Conservation (phyloP, 1,284 basidiomycete genomes). For the Phellopilus nigrolimitatus region DNA sequence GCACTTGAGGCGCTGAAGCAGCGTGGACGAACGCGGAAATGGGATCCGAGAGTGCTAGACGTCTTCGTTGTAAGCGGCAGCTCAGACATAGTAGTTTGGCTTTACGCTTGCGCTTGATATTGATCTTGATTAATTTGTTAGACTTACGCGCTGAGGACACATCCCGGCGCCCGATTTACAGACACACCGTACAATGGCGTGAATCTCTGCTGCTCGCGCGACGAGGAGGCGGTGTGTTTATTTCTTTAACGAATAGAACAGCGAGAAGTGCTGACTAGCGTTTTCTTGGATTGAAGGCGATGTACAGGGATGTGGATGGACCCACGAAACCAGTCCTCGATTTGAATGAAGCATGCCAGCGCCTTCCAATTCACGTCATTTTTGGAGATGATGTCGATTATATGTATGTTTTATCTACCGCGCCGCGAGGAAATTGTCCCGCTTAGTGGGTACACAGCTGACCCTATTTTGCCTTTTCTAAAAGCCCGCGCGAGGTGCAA, state of each 20-base stretch:
- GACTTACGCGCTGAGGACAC: constrained; percentile 42
- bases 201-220: constrained; percentile 47
- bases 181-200: constrained; percentile 35
- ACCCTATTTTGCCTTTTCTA: constrained; percentile 13
- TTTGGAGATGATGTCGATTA: constrained; percentile 46
- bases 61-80: constrained; percentile 41
- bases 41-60: constrained; percentile 46
- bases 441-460: neutral
- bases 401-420: constrained; percentile 41
- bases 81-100: neutral
- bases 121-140: constrained; percentile 26
- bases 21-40: constrained; percentile 31
- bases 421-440: neutral
- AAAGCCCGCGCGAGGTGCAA: constrained; percentile 41
- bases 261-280: neutral
- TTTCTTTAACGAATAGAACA: neutral
- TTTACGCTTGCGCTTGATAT: constrained; percentile 1
- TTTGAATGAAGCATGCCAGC: constrained; percentile 35
- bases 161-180: constrained; percentile 29
- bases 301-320: constrained; percentile 48
- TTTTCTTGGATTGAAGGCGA: constrained; percentile 32
- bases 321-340: constrained; percentile 43
- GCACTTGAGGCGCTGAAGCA: constrained; percentile 35
- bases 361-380: constrained; percentile 44
- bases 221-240: constrained; percentile 49